Evolutionary conservation across 2,329 filamentous ascomycete species (phyloP), one percentile per base, ranked within the genome.

Genomic region (Verticillium klebahnii): DNA sequence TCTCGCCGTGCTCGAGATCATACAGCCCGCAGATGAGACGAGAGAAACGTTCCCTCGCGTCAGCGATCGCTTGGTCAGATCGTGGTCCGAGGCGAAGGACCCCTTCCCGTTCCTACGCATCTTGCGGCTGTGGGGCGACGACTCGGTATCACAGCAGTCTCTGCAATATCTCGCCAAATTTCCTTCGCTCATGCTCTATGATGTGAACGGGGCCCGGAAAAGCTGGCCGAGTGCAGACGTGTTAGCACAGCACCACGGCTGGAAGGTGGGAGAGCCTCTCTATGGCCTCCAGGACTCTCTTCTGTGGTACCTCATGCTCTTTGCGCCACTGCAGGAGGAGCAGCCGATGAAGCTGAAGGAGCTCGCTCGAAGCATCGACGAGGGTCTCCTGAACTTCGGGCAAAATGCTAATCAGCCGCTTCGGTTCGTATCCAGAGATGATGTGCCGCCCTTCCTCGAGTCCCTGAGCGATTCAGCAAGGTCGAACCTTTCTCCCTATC

Each of bases 101-200:
- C 74, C 80, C 0, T 85, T 85, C 39, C 80, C 81, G 0, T 55
- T 76, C 4, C 73, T 85, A 52, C 74, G 81, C 5, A 69, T 84
- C 17, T 67, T 85, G 52, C 74, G 76, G 32, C 75, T 84, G 15
- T 78, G 77, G 77, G 77, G 79, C 0, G 70, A 77, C 36, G 67
- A 75, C 25, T 71, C 74, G 3, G 74, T 75, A 0, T 79, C 80
- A 0, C 66, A 70, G 6, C 65, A 71, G 6, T 81, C 78, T 1
- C 68, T 85, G 5, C 70, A 69, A 5, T 79, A 76, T 67, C 68
- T 80, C 3, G 68, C 73, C 11, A 69, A 67, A 4, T 81, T 84
- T 56, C 81, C 80, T 0, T 72, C 75, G 1, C 70, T 85, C 34
- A 74, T 71, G 1, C 59, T 83, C 4, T 80, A 80, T 66, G 80